These are phyloP conservation scores for Microstegium vimineum DNA, from an alignment of 176 grass and related monocot genomes.

Conservation along the genomic window DNA sequence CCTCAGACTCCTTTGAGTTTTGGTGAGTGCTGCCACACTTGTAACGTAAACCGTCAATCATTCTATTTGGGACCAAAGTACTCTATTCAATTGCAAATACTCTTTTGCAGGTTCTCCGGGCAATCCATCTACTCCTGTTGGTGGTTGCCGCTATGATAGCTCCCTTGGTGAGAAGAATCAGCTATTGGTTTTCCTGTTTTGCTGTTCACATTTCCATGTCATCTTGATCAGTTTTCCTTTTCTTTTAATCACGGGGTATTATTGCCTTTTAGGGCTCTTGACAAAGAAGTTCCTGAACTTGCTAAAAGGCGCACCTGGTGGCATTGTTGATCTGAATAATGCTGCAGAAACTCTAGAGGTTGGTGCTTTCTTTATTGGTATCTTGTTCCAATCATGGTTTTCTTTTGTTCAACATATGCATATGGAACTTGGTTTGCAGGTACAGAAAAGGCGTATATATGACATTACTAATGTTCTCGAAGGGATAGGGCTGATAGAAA, in stretches of 20 bases:
- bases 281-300: conserved; percentile 90
- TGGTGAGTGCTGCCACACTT: conserved; percentile 41
- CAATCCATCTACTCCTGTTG: conserved; percentile 54
- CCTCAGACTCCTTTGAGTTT: conserved; percentile 55
- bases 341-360: conserved; percentile 81
- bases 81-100: conserved; percentile 11
- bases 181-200: neutral
- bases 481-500: conserved; percentile 95
- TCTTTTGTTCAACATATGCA: conserved; percentile 13
- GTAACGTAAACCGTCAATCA: neutral
- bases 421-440: conserved; percentile 42
- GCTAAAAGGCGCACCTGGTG: conserved; percentile 69
- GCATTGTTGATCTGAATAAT: conserved; percentile 85
- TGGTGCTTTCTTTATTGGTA: conserved; percentile 5
- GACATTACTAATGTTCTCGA: conserved; percentile 97
- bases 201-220: neutral
- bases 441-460: conserved; percentile 93
- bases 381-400: neutral
- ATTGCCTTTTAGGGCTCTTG: conserved; percentile 43
- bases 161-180: conserved; percentile 58
- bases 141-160: conserved; percentile 73
- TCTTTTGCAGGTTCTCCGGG: conserved; percentile 58
- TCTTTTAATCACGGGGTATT: neutral
- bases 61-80: neutral
- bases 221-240: neutral